Evolutionary conservation across 1,284 basidiomycete genomes (phyloP).

Genomic region (Gastroboletus turbinatus): DNA sequence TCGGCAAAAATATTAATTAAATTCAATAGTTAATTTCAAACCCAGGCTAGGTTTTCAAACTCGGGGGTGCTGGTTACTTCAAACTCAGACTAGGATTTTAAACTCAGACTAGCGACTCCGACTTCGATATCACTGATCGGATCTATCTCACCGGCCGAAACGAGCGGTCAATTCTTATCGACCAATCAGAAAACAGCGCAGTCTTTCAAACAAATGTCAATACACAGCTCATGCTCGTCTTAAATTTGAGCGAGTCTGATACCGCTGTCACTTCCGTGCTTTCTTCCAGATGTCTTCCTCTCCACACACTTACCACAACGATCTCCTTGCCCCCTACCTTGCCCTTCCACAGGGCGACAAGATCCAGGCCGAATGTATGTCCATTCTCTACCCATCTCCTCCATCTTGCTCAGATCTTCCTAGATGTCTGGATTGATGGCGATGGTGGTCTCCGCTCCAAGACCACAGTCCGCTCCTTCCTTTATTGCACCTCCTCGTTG

Average conservation of each 20-base stretch:
- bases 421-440: constrained; percentile 96
- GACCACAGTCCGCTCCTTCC: constrained; percentile 66
- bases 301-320: constrained; percentile 59
- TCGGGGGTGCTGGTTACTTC: neutral
- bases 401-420: constrained; percentile 13
- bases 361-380: constrained; percentile 89
- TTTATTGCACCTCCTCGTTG: constrained; percentile 1
- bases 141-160: neutral
- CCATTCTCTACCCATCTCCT: constrained; percentile 15
- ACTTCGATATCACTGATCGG: neutral
- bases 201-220: constrained; percentile 27
- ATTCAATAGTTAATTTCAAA: neutral
- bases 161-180: constrained; percentile 26
- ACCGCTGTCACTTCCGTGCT: neutral
- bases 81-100: neutral
- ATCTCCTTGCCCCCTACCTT: constrained; percentile 86
- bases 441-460: constrained; percentile 91
- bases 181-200: constrained; percentile 26
- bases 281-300: constrained; percentile 25
- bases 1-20: neutral
- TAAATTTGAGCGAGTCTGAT: constrained; percentile 20
- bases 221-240: constrained; percentile 18
- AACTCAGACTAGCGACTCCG: neutral
- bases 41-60: neutral
- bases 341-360: constrained; percentile 83